Evolutionary conservation across 768 basidiomycete genomes (phyloP).

Genomic region (Lactarius tabidus): DNA sequence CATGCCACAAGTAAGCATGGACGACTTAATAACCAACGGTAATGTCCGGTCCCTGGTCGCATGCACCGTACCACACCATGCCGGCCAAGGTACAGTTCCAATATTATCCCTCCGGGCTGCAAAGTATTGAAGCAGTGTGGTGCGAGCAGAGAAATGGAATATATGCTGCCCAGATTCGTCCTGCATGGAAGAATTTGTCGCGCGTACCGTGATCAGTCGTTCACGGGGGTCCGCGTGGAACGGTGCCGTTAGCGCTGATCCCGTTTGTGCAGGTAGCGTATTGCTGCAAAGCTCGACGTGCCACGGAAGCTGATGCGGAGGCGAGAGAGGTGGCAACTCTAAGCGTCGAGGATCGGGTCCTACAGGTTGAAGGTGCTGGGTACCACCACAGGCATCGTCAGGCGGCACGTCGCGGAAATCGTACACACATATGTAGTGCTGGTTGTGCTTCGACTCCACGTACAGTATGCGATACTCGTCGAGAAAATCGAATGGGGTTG

Average conservation of each 20-base stretch:
- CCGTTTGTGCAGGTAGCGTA: slow-evolving; percentile 3
- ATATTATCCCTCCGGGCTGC: background rate
- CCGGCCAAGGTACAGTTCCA: background rate
- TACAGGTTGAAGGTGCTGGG: background rate
- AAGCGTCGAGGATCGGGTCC: slow-evolving; percentile 1
- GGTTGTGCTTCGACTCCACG: slow-evolving; percentile 5
- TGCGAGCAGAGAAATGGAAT: slow-evolving; percentile 9
- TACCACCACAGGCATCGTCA: background rate
- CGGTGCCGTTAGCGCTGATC: background rate
- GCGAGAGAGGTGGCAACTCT: slow-evolving; percentile 4
- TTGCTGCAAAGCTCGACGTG: slow-evolving; percentile 16
- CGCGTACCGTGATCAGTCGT: slow-evolving; percentile 11
- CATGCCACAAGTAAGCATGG: slow-evolving; percentile 14
- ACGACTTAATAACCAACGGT: slow-evolving; percentile 5
- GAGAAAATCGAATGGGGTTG: slow-evolving; percentile 14
- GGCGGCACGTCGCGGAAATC: slow-evolving; percentile 8
- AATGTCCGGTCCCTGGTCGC: background rate
- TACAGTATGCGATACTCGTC: slow-evolving; percentile 18
- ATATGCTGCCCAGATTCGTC: slow-evolving; percentile 13
- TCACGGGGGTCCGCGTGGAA: slow-evolving; percentile 17
- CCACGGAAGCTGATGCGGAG: background rate
- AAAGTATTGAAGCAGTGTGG: slow-evolving; percentile 3
- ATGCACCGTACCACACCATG: background rate
- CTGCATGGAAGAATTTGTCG: slow-evolving; percentile 8
- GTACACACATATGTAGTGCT: slow-evolving; percentile 8